Base-by-base conservation (phyloP, 1,284 basidiomycete genomes). In the Kwoniella shivajii region DNA sequence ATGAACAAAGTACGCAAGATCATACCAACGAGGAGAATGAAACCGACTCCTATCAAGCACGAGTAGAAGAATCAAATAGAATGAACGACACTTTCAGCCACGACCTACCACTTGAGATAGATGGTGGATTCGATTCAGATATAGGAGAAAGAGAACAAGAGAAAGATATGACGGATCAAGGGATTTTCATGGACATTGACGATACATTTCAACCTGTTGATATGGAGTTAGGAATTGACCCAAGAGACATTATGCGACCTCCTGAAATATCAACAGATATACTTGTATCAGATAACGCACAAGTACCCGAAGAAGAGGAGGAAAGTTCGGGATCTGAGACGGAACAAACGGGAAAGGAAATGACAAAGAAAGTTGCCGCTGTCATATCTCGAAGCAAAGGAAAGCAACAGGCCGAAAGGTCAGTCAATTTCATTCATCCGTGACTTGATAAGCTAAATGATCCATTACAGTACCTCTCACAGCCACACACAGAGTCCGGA, bases 191-290 rank as follows among this genome's bases (percentile, higher is more conserved):
- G 20, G 50, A 44, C 14, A 26, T 50, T 2, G 37, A 41, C 6
- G 38, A 42, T n/a, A 38, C 39, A 13, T 42, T 50, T 31, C 49
- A 50, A 41, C 38, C 50, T 36, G 6, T 24, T 9, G 50, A 51
- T 38, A 51, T 51, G 41, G 39, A 33, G 5, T n/a, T 20, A 22
- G 50, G 50, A 13, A 30, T 53, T 6, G 16, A 53, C 13, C 51
- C 51, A 2, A 24, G 29, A 22, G 51, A 53, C 2, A 46, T 53
- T 9, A 53, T 53, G 51, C 42, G 43, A n/a, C 24, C 42, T 16
- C 51, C 51, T 7, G 27, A 42, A 16, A 22, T 26, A 7, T 24
- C 33, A 6, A 26, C 38, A 4, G 13, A 16, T 16, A 31, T 10
- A 10, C 45, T 31, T 27, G 16, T 39, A 6, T 30, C 30, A 18